Evolutionary conservation across 1,284 basidiomycete genomes (phyloP).

Genomic region (Fomitiporia mediterranea): DNA sequence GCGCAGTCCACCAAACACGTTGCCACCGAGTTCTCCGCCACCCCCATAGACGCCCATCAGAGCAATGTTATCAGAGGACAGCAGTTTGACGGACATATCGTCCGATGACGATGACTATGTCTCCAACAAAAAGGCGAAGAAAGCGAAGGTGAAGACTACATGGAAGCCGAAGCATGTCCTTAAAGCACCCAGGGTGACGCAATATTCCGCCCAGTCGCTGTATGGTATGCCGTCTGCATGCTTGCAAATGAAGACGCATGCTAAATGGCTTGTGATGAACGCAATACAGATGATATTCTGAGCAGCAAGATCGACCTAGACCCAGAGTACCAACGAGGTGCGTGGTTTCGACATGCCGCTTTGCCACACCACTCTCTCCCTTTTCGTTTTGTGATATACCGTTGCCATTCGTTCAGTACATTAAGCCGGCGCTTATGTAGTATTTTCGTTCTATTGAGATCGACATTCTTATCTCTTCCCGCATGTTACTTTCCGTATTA

Average conservation of each 20-base stretch:
- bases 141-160: slow-evolving; percentile 20
- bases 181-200: slow-evolving; percentile 57
- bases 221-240: slow-evolving; percentile 42
- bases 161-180: slow-evolving; percentile 47
- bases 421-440: neutral
- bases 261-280: neutral
- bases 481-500: neutral
- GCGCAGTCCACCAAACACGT: no score
- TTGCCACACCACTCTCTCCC: no score
- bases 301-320: slow-evolving; percentile 58
- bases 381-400: neutral
- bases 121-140: slow-evolving; percentile 25
- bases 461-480: neutral
- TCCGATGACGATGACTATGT: slow-evolving; percentile 26
- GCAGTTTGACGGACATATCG: slow-evolving; percentile 16
- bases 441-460: neutral
- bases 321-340: slow-evolving; percentile 73
- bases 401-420: no score
- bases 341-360: slow-evolving; percentile 15
- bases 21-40: no score
- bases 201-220: slow-evolving; percentile 61
- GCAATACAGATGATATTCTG: slow-evolving; percentile 54
- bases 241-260: slow-evolving; percentile 2
- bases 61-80: slow-evolving; percentile 17
- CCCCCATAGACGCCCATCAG: neutral